These are phyloP conservation scores for Microsporum canis DNA, from an alignment of 2,329 filamentous ascomycete species.

Conservation along the genomic window DNA sequence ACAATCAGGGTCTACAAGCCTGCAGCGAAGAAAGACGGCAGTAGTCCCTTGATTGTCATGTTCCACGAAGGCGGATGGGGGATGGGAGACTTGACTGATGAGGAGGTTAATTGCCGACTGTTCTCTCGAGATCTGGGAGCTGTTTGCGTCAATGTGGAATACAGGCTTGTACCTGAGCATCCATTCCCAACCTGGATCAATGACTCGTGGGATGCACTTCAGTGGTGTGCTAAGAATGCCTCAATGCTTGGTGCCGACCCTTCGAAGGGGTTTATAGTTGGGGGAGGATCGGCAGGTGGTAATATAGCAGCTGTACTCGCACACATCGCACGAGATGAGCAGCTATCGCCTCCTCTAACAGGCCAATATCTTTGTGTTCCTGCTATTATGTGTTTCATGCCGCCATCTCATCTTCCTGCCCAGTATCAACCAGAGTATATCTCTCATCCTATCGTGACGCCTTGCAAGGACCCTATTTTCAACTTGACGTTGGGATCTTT, in stretches of 20 bases:
- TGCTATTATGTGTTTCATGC: background rate
- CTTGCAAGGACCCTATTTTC: background rate
- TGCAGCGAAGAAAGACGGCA: background rate
- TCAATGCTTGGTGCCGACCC: slow-evolving; percentile 26
- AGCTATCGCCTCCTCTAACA: background rate
- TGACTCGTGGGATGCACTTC: slow-evolving; percentile 32
- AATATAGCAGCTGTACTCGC: slow-evolving; percentile 30
- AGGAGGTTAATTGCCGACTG: slow-evolving; percentile 2
- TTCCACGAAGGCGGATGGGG: slow-evolving; percentile 1
- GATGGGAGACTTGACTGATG: background rate
- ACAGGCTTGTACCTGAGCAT: slow-evolving; percentile 32
- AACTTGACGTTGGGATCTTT: background rate
- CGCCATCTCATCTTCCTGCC: background rate
- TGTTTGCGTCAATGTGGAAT: slow-evolving; percentile 37
- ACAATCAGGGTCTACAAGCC: background rate
- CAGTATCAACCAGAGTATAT: background rate
- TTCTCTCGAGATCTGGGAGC: slow-evolving; percentile 23
- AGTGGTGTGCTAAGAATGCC: slow-evolving; percentile 29
- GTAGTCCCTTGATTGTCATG: background rate
- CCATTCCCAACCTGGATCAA: slow-evolving; percentile 29
- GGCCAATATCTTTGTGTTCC: background rate
- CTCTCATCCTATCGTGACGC: background rate
- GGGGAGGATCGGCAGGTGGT: slow-evolving; percentile 31
- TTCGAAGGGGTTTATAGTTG: slow-evolving; percentile 24
- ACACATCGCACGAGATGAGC: slow-evolving; percentile 29